Conservation (phyloP, 2,329 filamentous ascomycete genomes). For the Ceratocystis variospora region DNA sequence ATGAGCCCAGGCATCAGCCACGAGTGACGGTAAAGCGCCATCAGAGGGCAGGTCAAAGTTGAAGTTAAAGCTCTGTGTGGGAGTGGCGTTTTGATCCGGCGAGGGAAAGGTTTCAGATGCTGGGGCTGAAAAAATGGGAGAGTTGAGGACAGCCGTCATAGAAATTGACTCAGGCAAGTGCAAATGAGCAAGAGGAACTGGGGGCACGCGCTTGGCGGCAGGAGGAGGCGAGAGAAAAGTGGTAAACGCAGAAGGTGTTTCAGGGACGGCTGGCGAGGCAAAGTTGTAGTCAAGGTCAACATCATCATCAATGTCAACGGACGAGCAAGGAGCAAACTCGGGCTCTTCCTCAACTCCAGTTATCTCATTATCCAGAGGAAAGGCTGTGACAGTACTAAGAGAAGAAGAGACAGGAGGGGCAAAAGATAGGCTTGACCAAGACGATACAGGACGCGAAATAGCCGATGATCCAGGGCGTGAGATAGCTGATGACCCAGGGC, state of each 20-base stretch:
- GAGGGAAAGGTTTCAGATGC: neutral
- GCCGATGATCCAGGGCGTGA: neutral
- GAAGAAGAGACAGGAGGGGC: conserved; percentile 7
- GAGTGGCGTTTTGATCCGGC: neutral
- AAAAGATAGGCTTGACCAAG: conserved; percentile 12
- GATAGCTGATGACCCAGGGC: neutral
- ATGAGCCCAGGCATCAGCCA: neutral
- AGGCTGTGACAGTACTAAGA: neutral
- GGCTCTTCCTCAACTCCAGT: neutral
- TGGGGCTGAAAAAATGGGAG: conserved; percentile 10
- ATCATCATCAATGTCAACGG: conserved; percentile 29
- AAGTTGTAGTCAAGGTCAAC: conserved; percentile 49
- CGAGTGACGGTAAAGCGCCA: neutral
- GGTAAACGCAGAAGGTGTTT: conserved; percentile 29
- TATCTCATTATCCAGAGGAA: neutral
- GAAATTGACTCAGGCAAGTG: neutral
- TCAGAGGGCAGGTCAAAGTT: conserved; percentile 7
- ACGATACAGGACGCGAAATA: conserved; percentile 9
- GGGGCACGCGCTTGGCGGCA: conserved; percentile 29
- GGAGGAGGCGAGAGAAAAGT: conserved; percentile 42
- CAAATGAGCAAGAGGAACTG: conserved; percentile 18
- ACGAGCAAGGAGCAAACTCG: neutral
- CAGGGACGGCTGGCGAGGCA: conserved; percentile 37
- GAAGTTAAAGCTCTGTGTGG: conserved; percentile 7
- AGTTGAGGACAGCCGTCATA: conserved; percentile 13